These are phyloP conservation scores for Alternaria arborescens DNA, from an alignment of 2,329 filamentous ascomycete species.

Conservation along the genomic window DNA sequence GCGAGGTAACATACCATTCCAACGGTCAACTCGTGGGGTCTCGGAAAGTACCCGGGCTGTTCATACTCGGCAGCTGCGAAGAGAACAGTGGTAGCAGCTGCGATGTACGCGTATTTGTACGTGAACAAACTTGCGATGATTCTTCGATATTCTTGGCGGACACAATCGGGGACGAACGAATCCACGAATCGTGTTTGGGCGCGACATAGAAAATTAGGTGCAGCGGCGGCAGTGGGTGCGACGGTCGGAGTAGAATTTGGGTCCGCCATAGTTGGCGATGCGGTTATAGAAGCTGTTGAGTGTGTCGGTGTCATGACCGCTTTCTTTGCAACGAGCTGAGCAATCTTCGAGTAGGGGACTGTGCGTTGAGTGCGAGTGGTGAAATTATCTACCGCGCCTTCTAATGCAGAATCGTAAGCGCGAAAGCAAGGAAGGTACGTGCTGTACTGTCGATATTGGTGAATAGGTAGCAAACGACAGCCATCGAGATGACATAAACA, in stretches of 20 bases:
- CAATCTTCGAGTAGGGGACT: background rate
- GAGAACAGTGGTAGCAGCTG: background rate
- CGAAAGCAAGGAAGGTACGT: background rate
- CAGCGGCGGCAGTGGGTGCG: background rate
- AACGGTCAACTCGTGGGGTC: background rate
- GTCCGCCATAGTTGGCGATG: background rate
- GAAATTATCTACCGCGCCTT: background rate
- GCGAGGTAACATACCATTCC: background rate
- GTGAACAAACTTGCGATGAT: background rate
- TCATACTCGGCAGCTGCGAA: conserved; percentile 11
- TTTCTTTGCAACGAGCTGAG: background rate
- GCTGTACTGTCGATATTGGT: background rate
- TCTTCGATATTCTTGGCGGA: conserved; percentile 7
- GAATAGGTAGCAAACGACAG: background rate
- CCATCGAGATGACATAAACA: background rate
- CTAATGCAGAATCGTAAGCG: background rate
- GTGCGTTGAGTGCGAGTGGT: background rate
- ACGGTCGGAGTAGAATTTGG: background rate
- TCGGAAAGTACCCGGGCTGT: conserved; percentile 10
- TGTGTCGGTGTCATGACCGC: background rate
- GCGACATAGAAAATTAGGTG: background rate
- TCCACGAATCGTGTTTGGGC: background rate
- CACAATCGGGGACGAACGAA: conserved; percentile 2
- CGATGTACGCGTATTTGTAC: background rate
- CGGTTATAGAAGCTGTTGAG: background rate